Evolutionary conservation across 805 yeast species (phyloP).

Genomic region (Kluyveromyces aestuarii): DNA sequence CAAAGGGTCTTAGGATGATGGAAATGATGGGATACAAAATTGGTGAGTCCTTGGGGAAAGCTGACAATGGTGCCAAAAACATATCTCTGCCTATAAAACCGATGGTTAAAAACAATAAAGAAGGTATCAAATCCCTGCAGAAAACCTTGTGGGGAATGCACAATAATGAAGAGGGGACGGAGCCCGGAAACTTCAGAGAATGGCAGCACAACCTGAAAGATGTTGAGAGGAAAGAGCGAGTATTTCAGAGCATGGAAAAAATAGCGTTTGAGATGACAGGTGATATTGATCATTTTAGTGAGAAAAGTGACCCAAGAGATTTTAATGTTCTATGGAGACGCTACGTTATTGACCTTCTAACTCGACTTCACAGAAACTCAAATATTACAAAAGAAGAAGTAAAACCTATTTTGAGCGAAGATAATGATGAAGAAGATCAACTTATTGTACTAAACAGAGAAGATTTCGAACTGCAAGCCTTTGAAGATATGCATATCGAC

Average conservation of each 20-base stretch:
- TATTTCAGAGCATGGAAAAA: conserved; percentile 30
- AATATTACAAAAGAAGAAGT: neutral
- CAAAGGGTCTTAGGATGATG: conserved; percentile 45
- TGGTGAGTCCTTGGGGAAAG: conserved; percentile 38
- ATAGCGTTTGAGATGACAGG: conserved; percentile 36
- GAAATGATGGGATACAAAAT: conserved; percentile 47
- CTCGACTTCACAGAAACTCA: conserved; percentile 3
- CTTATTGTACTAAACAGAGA: neutral
- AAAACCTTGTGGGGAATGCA: neutral
- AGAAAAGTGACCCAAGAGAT: conserved; percentile 22
- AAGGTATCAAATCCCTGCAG: conserved; percentile 12
- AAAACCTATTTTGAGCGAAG: too few relatives aligned
- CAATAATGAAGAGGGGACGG: neutral
- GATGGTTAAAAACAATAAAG: conserved; percentile 9
- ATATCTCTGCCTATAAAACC: conserved; percentile 27
- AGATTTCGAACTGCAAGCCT: conserved; percentile 28
- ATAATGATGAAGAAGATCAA: conserved; percentile 4
- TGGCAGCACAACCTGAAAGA: neutral
- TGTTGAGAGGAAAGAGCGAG: conserved; percentile 7
- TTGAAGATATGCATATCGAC: conserved; percentile 17
- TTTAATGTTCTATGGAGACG: conserved; percentile 37
- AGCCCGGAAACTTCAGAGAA: conserved; percentile 5
- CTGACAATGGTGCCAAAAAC: conserved; percentile 13
- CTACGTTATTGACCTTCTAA: conserved; percentile 17
- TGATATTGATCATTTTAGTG: conserved; percentile 23